Conservation (phyloP, 768 basidiomycete species). For the Trametes maxima region DNA sequence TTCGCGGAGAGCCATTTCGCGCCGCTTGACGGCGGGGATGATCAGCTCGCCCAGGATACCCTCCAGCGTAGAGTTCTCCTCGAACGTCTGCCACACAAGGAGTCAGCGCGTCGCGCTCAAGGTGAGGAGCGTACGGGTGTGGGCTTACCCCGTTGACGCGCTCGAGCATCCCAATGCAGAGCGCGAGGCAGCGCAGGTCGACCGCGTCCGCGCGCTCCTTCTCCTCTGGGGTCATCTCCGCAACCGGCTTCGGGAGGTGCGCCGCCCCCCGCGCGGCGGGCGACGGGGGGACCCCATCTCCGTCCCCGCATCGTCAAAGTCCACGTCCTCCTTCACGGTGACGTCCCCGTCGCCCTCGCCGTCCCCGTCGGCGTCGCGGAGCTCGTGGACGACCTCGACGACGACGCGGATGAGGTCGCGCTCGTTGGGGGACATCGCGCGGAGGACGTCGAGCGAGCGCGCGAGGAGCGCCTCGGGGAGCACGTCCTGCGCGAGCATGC, state of each 20-base stretch:
- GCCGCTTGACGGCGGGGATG: constrained; percentile 86
- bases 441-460: constrained; percentile 81
- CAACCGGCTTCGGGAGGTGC: constrained; percentile 36
- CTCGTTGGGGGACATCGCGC: constrained; percentile 71
- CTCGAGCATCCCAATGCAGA: constrained; percentile 85
- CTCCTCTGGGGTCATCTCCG: constrained; percentile 61
- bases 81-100: constrained; percentile 44
- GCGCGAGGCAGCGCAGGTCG: constrained; percentile 72
- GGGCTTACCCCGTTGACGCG: constrained; percentile 77
- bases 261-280: constrained; percentile 7
- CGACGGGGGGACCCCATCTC: constrained; percentile 29
- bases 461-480: constrained; percentile 73
- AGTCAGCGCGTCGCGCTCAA: constrained; percentile 1
- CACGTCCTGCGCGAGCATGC: constrained; percentile 74
- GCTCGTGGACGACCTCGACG: constrained; percentile 84
- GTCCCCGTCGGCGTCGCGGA: constrained; percentile 59
- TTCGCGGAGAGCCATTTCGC: constrained; percentile 80
- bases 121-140: background rate
- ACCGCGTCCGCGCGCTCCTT: constrained; percentile 58
- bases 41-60: constrained; percentile 80
- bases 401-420: constrained; percentile 85
- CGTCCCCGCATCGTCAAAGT: constrained; percentile 36
- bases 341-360: constrained; percentile 30
- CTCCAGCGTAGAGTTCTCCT: constrained; percentile 71
- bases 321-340: constrained; percentile 16